Percentiles rank a stretch among this genome's conserved stretches.
These are phyloP conservation scores for Grosmannia clavigera DNA, from an alignment of 2,329 filamentous ascomycete genomes.

Conservation along the genomic window DNA sequence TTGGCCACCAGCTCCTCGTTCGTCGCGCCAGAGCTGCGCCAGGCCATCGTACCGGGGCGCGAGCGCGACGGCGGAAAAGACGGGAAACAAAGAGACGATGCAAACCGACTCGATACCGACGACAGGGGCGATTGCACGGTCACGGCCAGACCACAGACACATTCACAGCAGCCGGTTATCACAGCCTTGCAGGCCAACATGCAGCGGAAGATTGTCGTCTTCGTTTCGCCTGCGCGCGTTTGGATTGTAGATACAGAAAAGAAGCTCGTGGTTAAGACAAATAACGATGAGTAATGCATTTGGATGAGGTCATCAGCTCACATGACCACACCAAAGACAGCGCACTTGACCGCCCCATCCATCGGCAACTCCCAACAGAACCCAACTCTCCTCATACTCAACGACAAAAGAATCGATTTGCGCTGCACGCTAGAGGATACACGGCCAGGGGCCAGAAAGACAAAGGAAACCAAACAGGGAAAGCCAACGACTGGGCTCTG, in stretches of 20 bases:
- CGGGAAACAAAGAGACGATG: background rate
- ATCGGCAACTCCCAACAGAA: too few relatives aligned
- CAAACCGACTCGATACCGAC: background rate
- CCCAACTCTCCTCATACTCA: too few relatives aligned
- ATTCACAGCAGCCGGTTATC: background rate
- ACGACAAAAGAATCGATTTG: background rate
- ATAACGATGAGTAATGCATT: background rate
- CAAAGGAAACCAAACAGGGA: background rate
- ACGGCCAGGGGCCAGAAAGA: background rate
- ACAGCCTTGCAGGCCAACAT: background rate
- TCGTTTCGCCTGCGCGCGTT: background rate
- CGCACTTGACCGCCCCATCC: background rate
- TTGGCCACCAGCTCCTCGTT: slow-evolving; percentile 72
- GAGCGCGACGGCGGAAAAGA: background rate
- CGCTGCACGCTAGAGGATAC: background rate
- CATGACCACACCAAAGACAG: background rate
- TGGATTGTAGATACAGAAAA: background rate
- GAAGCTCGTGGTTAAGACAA: background rate
- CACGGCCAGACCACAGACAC: background rate
- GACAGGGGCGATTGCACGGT: background rate
- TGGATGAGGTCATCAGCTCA: background rate
- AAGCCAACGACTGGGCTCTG: background rate
- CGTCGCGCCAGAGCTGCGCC: slow-evolving; percentile 65
- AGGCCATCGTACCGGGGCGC: slow-evolving; percentile 55
- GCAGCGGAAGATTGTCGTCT: background rate